Percentiles rank a stretch among this genome's conserved stretches.
These are phyloP conservation scores for Immersiella caudata DNA, from an alignment of 495 filamentous ascomycete genomes.

Conservation along the genomic window DNA sequence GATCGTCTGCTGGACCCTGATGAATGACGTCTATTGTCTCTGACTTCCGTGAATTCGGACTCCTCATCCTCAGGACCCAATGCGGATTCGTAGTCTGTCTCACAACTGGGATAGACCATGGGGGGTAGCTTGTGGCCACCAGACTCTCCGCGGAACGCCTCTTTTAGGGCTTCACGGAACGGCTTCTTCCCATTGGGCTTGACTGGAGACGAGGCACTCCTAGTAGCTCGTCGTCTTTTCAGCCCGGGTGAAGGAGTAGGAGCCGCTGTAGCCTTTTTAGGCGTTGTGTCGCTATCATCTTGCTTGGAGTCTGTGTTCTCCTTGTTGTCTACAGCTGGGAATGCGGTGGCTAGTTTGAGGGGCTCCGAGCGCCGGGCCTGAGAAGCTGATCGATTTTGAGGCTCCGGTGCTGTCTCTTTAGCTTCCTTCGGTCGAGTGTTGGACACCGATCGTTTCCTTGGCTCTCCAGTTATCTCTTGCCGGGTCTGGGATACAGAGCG, in stretches of 20 bases:
- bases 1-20: slow-evolving; percentile 33
- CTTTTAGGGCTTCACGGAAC: slow-evolving; percentile 54
- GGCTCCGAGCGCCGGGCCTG: neutral
- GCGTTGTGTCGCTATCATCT: slow-evolving; percentile 33
- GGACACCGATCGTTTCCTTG: slow-evolving; percentile 12
- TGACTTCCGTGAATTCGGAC: slow-evolving; percentile 20
- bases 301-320: slow-evolving; percentile 23
- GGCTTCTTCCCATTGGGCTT: slow-evolving; percentile 44
- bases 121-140: slow-evolving; percentile 45
- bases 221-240: slow-evolving; percentile 53
- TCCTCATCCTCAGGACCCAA: slow-evolving; percentile 35
- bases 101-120: slow-evolving; percentile 48
- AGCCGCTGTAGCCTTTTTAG: slow-evolving; percentile 35
- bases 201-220: slow-evolving; percentile 44
- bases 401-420: neutral
- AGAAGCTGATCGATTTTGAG: neutral
- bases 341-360: neutral
- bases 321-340: neutral
- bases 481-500: slow-evolving; percentile 14
- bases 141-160: slow-evolving; percentile 61
- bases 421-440: slow-evolving; percentile 4
- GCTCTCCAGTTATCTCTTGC: neutral
- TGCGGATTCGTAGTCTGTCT: slow-evolving; percentile 39
- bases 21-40: slow-evolving; percentile 31
- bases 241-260: slow-evolving; percentile 40